These are phyloP conservation scores for Croton laevigatus DNA, from an alignment of 441 rosid species.

Conservation along the genomic window DNA sequence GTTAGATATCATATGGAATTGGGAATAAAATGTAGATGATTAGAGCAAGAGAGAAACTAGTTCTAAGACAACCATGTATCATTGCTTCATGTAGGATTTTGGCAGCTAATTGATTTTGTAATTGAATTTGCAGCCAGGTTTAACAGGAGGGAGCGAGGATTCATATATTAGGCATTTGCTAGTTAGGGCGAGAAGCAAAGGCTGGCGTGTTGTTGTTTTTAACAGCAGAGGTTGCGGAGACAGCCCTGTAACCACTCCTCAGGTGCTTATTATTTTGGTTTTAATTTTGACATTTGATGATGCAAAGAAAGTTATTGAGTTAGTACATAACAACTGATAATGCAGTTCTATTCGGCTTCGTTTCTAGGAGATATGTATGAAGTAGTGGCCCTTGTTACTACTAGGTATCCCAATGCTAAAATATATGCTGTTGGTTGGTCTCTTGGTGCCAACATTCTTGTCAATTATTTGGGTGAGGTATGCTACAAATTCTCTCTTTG, in stretches of 20 bases:
- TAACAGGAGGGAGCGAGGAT: slow-evolving; percentile 82
- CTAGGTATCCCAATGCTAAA: slow-evolving; percentile 63
- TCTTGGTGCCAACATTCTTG: slow-evolving; percentile 88
- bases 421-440: slow-evolving; percentile 91
- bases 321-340: slow-evolving; percentile 25
- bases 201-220: slow-evolving; percentile 86
- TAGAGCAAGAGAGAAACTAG: no score
- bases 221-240: slow-evolving; percentile 85
- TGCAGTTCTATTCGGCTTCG: slow-evolving; percentile 96
- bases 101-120: background rate
- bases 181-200: slow-evolving; percentile 52
- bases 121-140: slow-evolving; percentile 57
- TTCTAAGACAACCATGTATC: no score
- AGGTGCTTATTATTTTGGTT: slow-evolving; percentile 35
- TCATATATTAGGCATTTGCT: slow-evolving; percentile 77
- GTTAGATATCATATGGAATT: no score
- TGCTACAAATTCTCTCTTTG: background rate
- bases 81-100: background rate
- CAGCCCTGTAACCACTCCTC: slow-evolving; percentile 84
- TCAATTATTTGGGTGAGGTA: slow-evolving; percentile 73
- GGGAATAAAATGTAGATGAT: no score
- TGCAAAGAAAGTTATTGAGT: background rate
- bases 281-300: slow-evolving; percentile 12
- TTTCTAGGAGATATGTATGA: slow-evolving; percentile 71
- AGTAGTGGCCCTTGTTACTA: slow-evolving; percentile 54